Base-by-base conservation (phyloP, 495 filamentous ascomycete species). In the Coniosporium apollinis region DNA sequence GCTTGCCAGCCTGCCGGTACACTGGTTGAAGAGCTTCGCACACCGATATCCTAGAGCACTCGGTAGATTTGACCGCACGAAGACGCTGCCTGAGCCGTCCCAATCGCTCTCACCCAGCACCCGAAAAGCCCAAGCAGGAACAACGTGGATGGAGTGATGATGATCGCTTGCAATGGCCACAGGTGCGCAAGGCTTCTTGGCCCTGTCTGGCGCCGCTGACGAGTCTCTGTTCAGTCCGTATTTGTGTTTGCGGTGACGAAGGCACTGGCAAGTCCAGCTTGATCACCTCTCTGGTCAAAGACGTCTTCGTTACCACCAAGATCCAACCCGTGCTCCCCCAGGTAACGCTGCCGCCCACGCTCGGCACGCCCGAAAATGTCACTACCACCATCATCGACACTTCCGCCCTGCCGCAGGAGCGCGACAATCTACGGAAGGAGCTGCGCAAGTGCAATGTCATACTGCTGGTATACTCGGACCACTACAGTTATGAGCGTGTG, bases 401-500 rank as follows among this genome's bases (percentile, higher is more conserved):
- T 24, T 96, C 86, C 21, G 84, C 89, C 13, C 72, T 92, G 2
- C 89, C 91, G 0, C 86, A 94, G 50, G 91, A 97, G 47, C 72
- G 87, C 33, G 77, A 72, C 39, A 82, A 77, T 13, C 61, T 97
- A 33, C 75, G 83, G 20, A 87, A 86, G 46, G 91, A 96, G 56
- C 87, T 96, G 31, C 76, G 91, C 28, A 92, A 94, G 51, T 85
- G 78, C 44, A 96, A 94, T 51, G 87, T 94, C 33, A 96, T 97
- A 36, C 63, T 94, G n/a, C 70, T 97, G 10, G 86, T 96, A 21
- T 97, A 96, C 52, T 83, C 85, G 34, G 91, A 96, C 51, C 85
- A 94, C 51, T 97, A 96, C 56, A 94, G 86, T 65, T 96, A 96
- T 68, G 91, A 96, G 46, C 72, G 89, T 17, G 86, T 97, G 13